Conservation (phyloP, 129 eudicot species). For the sunflower (Helianthus annuus) region HanXRQr2.0-SUNRISE NC_035447.2:2376369-2376868, state of each 20-base stretch:
- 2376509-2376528: no score
- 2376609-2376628: neutral
- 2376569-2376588: no score
- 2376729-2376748: conserved; percentile 67
- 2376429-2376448: no score
- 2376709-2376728: conserved; percentile 73
- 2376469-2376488: no score
- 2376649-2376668: conserved; percentile 99
- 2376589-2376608: neutral
- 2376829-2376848: conserved; percentile 64
- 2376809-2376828: conserved; percentile 87
- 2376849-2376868: conserved; percentile 53
- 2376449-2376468: no score
- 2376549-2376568: no score
- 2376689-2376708: conserved; percentile 87
- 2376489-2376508: no score
- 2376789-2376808: conserved; percentile 90
- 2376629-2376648: conserved; percentile 2
- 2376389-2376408: no score
- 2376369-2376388: no score
- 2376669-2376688: conserved; percentile 69
- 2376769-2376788: conserved; percentile 49
- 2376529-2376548: no score
- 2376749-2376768: conserved; percentile 18
- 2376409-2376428: no score